Conservation (phyloP, 345 rosid species). For the Linum lewisii region DNA sequence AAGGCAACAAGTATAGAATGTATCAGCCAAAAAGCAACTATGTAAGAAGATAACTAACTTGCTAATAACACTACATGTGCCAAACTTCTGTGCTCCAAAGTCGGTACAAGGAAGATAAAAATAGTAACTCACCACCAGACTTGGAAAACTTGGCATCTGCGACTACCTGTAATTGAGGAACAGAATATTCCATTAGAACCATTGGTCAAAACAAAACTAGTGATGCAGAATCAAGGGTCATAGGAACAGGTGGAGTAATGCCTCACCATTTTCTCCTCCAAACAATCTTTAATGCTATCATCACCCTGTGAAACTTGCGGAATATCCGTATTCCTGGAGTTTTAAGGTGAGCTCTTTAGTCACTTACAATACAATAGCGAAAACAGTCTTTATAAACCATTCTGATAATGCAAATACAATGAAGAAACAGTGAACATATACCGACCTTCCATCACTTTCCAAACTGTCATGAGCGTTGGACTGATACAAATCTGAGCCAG, state of each 20-base stretch:
- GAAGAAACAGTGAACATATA: background rate
- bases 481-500: conserved; percentile 27
- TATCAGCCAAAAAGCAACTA: background rate
- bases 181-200: background rate
- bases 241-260: conserved; percentile 1
- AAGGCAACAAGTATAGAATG: conserved; percentile 1
- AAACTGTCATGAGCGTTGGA: conserved; percentile 29
- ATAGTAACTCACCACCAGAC: conserved; percentile 20
- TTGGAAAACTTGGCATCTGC: conserved; percentile 25
- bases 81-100: background rate
- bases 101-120: background rate
- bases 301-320: conserved; percentile 23
- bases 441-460: conserved; percentile 47
- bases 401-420: background rate
- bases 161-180: conserved; percentile 25
- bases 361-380: background rate
- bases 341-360: conserved; percentile 7
- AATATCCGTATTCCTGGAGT: conserved; percentile 33
- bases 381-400: background rate
- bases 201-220: background rate
- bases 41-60: background rate
- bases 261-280: conserved; percentile 36
- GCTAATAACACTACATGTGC: background rate
- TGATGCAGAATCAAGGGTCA: background rate
- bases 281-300: conserved; percentile 19